Conservation (phyloP, 1,284 basidiomycete species). For the Ceratobasidium sp. region DNA sequence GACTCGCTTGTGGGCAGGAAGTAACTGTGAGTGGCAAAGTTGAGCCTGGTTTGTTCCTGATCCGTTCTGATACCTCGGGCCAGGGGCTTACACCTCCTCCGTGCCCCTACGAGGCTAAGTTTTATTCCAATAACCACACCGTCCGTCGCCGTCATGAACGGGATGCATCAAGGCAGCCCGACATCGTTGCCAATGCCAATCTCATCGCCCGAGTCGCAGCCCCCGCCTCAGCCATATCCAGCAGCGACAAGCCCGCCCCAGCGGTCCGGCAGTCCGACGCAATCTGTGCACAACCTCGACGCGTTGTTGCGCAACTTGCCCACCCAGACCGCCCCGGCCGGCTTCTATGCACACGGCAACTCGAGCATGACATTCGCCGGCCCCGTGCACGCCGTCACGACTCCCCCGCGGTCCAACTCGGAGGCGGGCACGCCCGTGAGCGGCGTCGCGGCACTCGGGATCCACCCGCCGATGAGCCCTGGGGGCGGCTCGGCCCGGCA, state of each 20-base stretch:
- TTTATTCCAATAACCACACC: too few relatives aligned
- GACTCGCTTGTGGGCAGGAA: too few relatives aligned
- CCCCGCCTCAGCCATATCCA: slow-evolving; percentile 17
- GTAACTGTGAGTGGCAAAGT: too few relatives aligned
- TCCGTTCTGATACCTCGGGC: too few relatives aligned
- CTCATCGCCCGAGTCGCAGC: slow-evolving; percentile 36
- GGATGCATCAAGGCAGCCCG: not conserved
- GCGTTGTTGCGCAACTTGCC: slow-evolving; percentile 68
- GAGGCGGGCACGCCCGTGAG: slow-evolving; percentile 64
- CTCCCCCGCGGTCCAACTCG: slow-evolving; percentile 62
- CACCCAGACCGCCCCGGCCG: slow-evolving; percentile 56
- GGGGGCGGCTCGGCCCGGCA: slow-evolving; percentile 57
- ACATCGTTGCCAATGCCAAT: slow-evolving; percentile 39
- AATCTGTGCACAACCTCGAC: slow-evolving; percentile 61
- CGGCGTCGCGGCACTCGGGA: not conserved
- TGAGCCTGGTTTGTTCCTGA: too few relatives aligned
- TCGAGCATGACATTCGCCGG: slow-evolving; percentile 56
- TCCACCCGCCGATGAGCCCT: slow-evolving; percentile 28
- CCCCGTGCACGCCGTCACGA: slow-evolving; percentile 62
- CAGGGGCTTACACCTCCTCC: too few relatives aligned
- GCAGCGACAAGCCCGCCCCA: slow-evolving; percentile 13
- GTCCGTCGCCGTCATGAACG: too few relatives aligned
- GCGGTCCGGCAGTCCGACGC: slow-evolving; percentile 3
- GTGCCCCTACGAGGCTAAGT: too few relatives aligned
- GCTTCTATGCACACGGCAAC: slow-evolving; percentile 62